A percentile compares a stretch with the other conserved stretches of the same genome.
Conservation (phyloP, 2,329 filamentous ascomycete genomes). For the Epichloe baconii region DNA sequence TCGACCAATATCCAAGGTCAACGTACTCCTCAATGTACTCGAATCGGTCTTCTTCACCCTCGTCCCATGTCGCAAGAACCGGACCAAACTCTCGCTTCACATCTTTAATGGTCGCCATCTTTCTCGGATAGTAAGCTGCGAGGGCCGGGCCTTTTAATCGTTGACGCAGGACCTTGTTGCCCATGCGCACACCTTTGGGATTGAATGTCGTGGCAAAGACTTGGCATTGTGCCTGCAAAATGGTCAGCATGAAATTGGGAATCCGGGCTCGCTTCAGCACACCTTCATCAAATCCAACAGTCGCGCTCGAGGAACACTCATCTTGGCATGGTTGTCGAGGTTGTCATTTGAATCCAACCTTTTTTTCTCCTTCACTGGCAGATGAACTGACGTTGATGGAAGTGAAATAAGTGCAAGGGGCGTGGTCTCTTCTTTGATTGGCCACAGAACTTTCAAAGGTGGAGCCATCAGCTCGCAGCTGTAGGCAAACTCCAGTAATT, state of each 20-base stretch:
- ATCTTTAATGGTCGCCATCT: constrained; percentile 57
- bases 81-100: constrained; percentile 56
- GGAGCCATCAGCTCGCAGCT: not conserved
- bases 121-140: constrained; percentile 79
- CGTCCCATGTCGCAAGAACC: constrained; percentile 56
- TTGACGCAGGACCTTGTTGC: constrained; percentile 86
- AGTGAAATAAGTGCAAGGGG: not conserved
- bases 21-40: constrained; percentile 57
- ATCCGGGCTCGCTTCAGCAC: constrained; percentile 6
- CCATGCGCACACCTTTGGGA: constrained; percentile 65
- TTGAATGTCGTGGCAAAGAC: constrained; percentile 90
- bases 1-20: not conserved
- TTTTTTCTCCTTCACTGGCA: not conserved
- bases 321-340: constrained; percentile 27
- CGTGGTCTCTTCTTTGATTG: constrained; percentile 5
- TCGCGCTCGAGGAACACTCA: constrained; percentile 49
- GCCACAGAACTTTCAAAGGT: not conserved
- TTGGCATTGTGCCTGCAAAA: constrained; percentile 64
- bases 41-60: constrained; percentile 65
- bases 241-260: constrained; percentile 11
- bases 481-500: not conserved
- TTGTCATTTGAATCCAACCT: constrained; percentile 11
- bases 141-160: constrained; percentile 73
- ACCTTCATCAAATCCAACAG: constrained; percentile 71
- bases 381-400: too few species aligned